phyloP scores from a whole-genome alignment of 306 rosid species.

The Rosa lucieae region DNA sequence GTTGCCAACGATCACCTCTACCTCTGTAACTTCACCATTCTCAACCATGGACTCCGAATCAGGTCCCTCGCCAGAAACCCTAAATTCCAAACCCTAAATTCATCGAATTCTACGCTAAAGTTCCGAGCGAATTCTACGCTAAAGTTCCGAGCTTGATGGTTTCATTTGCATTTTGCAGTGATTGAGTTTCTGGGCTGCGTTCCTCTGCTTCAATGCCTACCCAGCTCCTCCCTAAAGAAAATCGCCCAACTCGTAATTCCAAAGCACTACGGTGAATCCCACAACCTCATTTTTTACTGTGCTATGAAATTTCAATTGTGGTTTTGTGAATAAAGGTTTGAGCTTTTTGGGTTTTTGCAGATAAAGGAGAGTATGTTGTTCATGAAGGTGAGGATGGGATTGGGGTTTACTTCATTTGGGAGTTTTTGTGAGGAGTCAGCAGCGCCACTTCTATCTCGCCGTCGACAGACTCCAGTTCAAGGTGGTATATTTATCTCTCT shows the following conservation, averaged over 20 bases:
- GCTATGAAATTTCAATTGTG: not conserved
- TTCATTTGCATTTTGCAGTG: conserved; percentile 48
- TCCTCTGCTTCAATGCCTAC: conserved; percentile 83
- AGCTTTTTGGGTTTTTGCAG: conserved; percentile 35
- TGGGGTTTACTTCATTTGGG: conserved; percentile 86
- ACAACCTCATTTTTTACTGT: not conserved
- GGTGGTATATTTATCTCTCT: too few relatives aligned
- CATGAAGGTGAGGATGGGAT: conserved; percentile 77
- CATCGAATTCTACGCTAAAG: not conserved
- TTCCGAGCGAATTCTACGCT: too few relatives aligned
- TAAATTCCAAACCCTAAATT: not conserved
- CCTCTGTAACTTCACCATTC: not conserved
- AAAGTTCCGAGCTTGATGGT: not conserved
- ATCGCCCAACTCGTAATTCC: conserved; percentile 53
- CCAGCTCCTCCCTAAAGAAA: conserved; percentile 63
- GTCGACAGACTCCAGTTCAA: too few relatives aligned
- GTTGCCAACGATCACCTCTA: not conserved
- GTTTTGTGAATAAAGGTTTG: not conserved
- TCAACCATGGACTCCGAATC: not conserved
- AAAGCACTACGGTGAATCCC: conserved; percentile 57
- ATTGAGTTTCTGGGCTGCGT: conserved; percentile 75
- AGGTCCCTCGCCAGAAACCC: not conserved
- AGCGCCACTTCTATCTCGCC: too few relatives aligned
- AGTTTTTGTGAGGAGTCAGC: not conserved
- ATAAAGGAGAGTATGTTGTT: conserved; percentile 60